These are phyloP conservation scores for Phytophthora fragariaefolia DNA, from an alignment of 352 stramenopile genomes.

Conservation along the genomic window DNA sequence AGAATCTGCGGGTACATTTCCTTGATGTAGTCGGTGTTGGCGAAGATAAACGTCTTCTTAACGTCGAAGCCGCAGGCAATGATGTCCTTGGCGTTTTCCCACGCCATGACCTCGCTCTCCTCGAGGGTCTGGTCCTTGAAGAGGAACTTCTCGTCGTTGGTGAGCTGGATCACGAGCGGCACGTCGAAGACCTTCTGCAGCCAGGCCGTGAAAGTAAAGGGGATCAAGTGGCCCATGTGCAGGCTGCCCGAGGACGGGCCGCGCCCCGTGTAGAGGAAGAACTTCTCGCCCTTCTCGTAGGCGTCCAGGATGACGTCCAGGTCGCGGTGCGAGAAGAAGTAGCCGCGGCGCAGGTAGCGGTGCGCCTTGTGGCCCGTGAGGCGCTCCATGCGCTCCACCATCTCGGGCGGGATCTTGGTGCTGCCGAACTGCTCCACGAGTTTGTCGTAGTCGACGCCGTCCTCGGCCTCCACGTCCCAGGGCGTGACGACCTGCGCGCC, in stretches of 20 bases:
- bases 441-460: slow-evolving; percentile 99
- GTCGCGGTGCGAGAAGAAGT: slow-evolving; percentile 99
- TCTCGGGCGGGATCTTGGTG: slow-evolving; percentile 91
- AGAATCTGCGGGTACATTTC: slow-evolving; percentile 99
- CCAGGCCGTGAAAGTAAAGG: slow-evolving; percentile 99
- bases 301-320: slow-evolving; percentile 95
- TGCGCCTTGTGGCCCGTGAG: slow-evolving; percentile 95
- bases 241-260: slow-evolving; percentile 97
- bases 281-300: slow-evolving; percentile 96
- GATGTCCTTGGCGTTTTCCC: slow-evolving; percentile 99
- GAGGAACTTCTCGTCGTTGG: slow-evolving; percentile 99
- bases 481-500: slow-evolving; percentile 90
- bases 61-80: slow-evolving; percentile 97
- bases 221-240: slow-evolving; percentile 99
- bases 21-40: slow-evolving; percentile 99
- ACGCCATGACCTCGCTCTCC: slow-evolving; percentile 93
- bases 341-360: slow-evolving; percentile 97
- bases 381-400: slow-evolving; percentile 96
- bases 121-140: slow-evolving; percentile 97
- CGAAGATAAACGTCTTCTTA: slow-evolving; percentile 99
- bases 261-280: slow-evolving; percentile 99
- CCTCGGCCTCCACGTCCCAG: slow-evolving; percentile 95
- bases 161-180: slow-evolving; percentile 99
- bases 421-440: slow-evolving; percentile 98
- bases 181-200: slow-evolving; percentile 98